Evolutionary conservation across 768 basidiomycete genomes (phyloP), one percentile per base, ranked within the genome.

Genomic region (Kwoniella bestiolae): DNA sequence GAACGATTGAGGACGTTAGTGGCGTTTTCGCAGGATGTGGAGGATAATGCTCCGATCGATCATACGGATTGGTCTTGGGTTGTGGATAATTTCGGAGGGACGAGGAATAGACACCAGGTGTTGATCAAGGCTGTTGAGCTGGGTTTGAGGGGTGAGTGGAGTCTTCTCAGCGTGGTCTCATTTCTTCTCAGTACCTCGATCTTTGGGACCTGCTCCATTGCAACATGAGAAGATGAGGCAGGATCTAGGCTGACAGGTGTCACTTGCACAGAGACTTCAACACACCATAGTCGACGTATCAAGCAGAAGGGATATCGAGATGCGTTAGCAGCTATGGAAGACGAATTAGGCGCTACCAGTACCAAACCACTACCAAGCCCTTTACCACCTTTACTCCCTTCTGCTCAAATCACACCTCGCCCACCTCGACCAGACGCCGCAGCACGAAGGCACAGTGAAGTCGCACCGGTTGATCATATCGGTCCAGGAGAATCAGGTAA

Each of bases 1-100:
- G 47, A 62, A 28, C 32, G 66, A 29, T 31, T 60, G 23, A 9
- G 57, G 7, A 45, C 49, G 5, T 35, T 66, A 12, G 64, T 61
- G n/a, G 35, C 49, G 7, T 52, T 51, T 35, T 61, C 60, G 18
- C 35, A 35, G 14, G 60, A 61, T 29, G 50, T 61, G 23, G 60
- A 61, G 26, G 60, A 61, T 44, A 50, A 50, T n/a, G 60, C 60
- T 25, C 60, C 60, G 2, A 53, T 61, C 12, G 60, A 61, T 31
- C 60, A 61, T 56, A 64, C 70, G 4, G 68, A 78, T 56, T 78
- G 76, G 76, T 58, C 63, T 6, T 67, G 56, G 56, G 69, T 78
- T 3, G 56, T 56, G 4, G 60, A 67, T n/a, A 44, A 60, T 25
- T 75, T 78, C 41, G 76, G 72, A 11, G 56, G 47, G 16, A 68